phyloP scores from a whole-genome alignment of 2,329 filamentous ascomycete genomes.

The Xylariaceae sp. region DNA sequence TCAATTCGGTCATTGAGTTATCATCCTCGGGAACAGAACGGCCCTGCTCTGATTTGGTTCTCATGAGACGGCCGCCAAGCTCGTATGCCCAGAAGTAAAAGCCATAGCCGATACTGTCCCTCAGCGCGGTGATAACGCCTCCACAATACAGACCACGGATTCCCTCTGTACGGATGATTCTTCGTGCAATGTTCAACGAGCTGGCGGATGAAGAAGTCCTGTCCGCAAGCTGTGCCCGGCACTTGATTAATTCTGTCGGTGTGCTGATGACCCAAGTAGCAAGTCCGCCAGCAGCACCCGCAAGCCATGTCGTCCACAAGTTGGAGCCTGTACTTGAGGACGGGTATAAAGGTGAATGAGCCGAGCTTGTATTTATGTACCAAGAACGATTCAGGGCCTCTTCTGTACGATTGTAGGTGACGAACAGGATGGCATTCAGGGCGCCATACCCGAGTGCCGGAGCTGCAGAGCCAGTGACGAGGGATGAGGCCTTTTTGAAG shows the following conservation, averaged over 20 bases:
- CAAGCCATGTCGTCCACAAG: conserved; percentile 69
- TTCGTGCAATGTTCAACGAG: conserved; percentile 61
- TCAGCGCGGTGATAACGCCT: conserved; percentile 73
- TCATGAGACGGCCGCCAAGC: conserved; percentile 55
- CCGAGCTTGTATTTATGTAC: too few species aligned
- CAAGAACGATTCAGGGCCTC: conserved; percentile 54
- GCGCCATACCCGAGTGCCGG: conserved; percentile 88
- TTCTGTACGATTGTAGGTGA: conserved; percentile 85
- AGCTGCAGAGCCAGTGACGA: conserved; percentile 69
- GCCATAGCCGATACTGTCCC: conserved; percentile 90
- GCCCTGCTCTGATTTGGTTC: background rate
- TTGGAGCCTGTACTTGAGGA: conserved; percentile 34
- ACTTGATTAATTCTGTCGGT: conserved; percentile 89
- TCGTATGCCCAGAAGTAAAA: conserved; percentile 98
- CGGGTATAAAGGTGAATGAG: conserved; percentile 16
- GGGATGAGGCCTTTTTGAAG: conserved; percentile 36
- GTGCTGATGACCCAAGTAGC: conserved; percentile 83
- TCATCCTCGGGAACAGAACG: background rate
- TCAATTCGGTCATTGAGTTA: background rate
- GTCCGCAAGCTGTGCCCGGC: conserved; percentile 70
- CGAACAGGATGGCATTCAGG: conserved; percentile 85
- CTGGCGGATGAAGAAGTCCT: conserved; percentile 25
- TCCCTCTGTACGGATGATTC: conserved; percentile 56
- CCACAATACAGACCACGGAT: conserved; percentile 77
- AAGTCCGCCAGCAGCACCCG: conserved; percentile 77